Conservation (phyloP, 495 filamentous ascomycete genomes). For the Aspergillus sclerotiicarbonarius region DNA sequence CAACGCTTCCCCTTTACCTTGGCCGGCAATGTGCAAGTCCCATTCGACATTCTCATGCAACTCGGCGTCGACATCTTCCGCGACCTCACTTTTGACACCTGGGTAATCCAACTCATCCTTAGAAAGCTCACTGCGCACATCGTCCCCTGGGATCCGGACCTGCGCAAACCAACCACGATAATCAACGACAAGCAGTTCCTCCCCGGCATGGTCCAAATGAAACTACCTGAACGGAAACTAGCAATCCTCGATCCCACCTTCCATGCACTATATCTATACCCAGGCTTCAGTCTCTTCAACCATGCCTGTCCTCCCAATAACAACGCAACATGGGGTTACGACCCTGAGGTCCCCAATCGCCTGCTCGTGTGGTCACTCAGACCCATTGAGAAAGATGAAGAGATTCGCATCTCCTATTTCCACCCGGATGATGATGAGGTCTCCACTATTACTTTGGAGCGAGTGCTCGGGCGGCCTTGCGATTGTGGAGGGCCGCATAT, state of each 20-base stretch:
- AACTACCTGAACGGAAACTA: not conserved
- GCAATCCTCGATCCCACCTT: constrained; percentile 22
- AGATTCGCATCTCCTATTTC: constrained; percentile 31
- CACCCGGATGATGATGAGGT: not conserved
- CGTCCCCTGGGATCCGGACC: constrained; percentile 26
- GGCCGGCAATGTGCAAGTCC: constrained; percentile 34
- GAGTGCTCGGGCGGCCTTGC: constrained; percentile 6
- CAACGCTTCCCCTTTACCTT: constrained; percentile 33
- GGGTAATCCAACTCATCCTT: constrained; percentile 35
- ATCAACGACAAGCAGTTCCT: constrained; percentile 14
- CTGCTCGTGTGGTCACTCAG: constrained; percentile 28
- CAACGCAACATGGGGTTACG: constrained; percentile 31
- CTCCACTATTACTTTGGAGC: not conserved
- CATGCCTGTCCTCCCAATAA: constrained; percentile 20
- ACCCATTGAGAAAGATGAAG: constrained; percentile 25
- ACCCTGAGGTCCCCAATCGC: constrained; percentile 26
- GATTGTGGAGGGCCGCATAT: not conserved
- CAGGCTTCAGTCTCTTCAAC: constrained; percentile 36
- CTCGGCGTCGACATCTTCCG: constrained; percentile 42
- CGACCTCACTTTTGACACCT: constrained; percentile 38
- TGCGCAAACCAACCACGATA: constrained; percentile 11
- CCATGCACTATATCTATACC: constrained; percentile 28
- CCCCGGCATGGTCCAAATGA: constrained; percentile 9
- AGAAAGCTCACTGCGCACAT: constrained; percentile 30
- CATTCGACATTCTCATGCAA: constrained; percentile 32